A percentile compares a stretch with the other conserved stretches of the same genome.
These are phyloP conservation scores for Trifolium fragiferum DNA, from an alignment of 306 rosid species.

Conservation along the genomic window DNA sequence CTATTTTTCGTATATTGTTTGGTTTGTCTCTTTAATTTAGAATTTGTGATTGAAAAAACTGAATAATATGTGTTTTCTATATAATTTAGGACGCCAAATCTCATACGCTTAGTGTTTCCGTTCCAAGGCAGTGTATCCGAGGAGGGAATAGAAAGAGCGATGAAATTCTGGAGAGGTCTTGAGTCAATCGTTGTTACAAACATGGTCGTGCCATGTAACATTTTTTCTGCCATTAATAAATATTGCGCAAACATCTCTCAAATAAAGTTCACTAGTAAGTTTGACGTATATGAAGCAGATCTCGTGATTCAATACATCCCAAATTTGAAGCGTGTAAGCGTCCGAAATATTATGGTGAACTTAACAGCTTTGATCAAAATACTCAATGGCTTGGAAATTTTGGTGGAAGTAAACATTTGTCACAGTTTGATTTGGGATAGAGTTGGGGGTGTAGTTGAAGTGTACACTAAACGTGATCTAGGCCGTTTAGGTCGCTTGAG, in stretches of 20 bases:
- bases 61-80: neutral
- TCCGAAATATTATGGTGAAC: constrained; percentile 4
- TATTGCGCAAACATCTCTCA: neutral
- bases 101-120: neutral
- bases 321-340: constrained; percentile 35
- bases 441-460: neutral
- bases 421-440: constrained; percentile 27
- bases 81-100: neutral
- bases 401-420: constrained; percentile 40
- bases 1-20: neutral
- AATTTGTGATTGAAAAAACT: neutral
- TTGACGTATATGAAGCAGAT: neutral
- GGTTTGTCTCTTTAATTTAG: too few relatives aligned
- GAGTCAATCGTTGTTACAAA: neutral
- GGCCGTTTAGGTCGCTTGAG: neutral
- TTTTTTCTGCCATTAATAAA: neutral
- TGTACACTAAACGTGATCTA: neutral
- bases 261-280: neutral
- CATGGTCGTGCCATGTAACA: neutral
- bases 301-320: constrained; percentile 14
- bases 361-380: constrained; percentile 24
- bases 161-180: neutral
- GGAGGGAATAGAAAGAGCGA: neutral
- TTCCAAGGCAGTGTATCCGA: neutral
- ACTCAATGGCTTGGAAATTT: neutral